Evolutionary conservation across 108 stramenopile species (phyloP).

Genomic region (Skeletonema grethae): DNA sequence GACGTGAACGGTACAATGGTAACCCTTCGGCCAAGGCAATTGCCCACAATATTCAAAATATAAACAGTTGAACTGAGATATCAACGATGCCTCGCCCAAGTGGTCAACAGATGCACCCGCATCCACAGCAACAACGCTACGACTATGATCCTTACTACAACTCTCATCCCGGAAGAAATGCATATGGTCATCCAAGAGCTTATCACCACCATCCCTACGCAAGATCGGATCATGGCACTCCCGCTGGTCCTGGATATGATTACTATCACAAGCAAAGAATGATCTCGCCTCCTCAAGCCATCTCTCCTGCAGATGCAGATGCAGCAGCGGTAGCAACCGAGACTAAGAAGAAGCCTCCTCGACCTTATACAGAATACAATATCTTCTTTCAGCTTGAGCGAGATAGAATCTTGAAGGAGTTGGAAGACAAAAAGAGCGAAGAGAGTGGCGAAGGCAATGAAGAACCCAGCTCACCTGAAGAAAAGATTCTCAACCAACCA

Average conservation of each 20-base stretch:
- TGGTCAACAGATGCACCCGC: not conserved
- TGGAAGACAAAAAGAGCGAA: conserved; percentile 24
- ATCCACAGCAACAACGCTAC: not conserved
- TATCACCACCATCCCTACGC: not conserved
- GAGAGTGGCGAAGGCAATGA: conserved; percentile 8
- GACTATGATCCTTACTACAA: conserved; percentile 1
- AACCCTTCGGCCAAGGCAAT: not conserved
- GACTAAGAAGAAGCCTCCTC: conserved; percentile 28
- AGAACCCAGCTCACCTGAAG: not conserved
- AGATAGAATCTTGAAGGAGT: conserved; percentile 34
- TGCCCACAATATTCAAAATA: not conserved
- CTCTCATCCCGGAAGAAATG: not conserved
- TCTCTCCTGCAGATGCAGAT: not conserved
- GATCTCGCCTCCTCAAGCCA: not conserved
- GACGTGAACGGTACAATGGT: not conserved
- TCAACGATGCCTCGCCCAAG: not conserved
- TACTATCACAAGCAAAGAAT: not conserved
- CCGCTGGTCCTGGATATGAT: not conserved
- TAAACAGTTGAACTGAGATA: not conserved
- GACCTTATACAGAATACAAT: conserved; percentile 50
- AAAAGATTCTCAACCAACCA: conserved; percentile 22
- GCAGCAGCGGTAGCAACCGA: not conserved
- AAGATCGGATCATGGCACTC: not conserved
- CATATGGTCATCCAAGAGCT: not conserved
- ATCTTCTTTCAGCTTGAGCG: conserved; percentile 48